Base-by-base conservation (phyloP, 2,329 filamentous ascomycete genomes). In the Penicillium glabrum region DNA sequence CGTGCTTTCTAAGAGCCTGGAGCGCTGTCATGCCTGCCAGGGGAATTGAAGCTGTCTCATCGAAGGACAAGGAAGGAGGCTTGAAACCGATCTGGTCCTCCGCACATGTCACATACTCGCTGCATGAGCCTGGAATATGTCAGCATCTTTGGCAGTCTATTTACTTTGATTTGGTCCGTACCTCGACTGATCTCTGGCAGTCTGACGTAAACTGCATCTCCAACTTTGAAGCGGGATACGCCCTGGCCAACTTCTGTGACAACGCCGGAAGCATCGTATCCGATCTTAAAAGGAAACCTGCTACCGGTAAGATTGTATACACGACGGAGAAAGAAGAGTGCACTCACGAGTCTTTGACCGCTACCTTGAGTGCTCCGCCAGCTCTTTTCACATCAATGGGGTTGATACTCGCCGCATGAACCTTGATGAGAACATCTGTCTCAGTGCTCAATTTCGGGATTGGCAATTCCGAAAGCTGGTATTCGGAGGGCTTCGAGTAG, bases 361-460 rank as follows among this genome's bases (percentile, higher is more conserved):
- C 67, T 11, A 67, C 14, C 47, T 77, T 77, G 37, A 75, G 54
- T 1, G 67, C 58, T 0, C 76, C 77, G 16, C 65, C 64, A 0
- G 76, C 78, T 51, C 72, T 73, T 58, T 77, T 76, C 4, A 80
- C 70, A 64, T 81, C 79, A 3, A 80, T 67, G 1, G 79, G 77
- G 57, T 82, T 80, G 41, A 80, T 68, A 46, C 72, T 75, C 1
- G 77, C 77, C 3, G 78, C 77, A 52, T 77, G 68, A 9, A 80
- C 76, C 47, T 69, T 73, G 39, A 81, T 75, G 16, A 75, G 52
- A 23, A 67, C 64, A 55, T 67, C 64, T n/a, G 64, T 60, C 5
- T 54, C 24, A 29, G 55, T 54, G 13, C 41, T 44, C 11, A 67
- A 43, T 23, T 58, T 55, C 7, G 65, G 65, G 24, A 56, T 60